phyloP scores from a whole-genome alignment of 164 flowering plant genomes.

The Hamamelis virginiana region DNA sequence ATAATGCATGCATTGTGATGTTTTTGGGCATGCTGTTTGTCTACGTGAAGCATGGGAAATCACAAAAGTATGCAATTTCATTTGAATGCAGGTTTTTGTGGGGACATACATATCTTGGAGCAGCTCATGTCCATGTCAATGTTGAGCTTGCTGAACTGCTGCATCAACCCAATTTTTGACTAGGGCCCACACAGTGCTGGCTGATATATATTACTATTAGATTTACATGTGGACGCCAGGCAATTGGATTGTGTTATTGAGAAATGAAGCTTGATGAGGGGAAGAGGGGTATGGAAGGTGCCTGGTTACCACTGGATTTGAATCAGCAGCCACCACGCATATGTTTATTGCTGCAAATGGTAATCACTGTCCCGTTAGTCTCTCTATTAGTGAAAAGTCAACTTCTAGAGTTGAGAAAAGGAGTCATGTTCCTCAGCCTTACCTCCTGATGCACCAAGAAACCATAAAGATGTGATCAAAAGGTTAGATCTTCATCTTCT shows the following conservation, averaged over 20 bases:
- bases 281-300: slow-evolving; percentile 63
- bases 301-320: slow-evolving; percentile 88
- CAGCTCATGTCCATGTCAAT: slow-evolving; percentile 64
- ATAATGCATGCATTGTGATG: slow-evolving; percentile 86
- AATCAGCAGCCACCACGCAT: slow-evolving; percentile 43
- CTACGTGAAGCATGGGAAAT: slow-evolving; percentile 52
- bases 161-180: slow-evolving; percentile 59
- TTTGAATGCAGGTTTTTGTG: slow-evolving; percentile 85
- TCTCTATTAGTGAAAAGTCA: slow-evolving; percentile 45
- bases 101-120: slow-evolving; percentile 82
- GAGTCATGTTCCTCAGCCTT: slow-evolving; percentile 57
- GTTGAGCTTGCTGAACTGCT: slow-evolving; percentile 62
- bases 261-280: slow-evolving; percentile 63
- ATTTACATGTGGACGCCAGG: slow-evolving; percentile 70
- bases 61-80: slow-evolving; percentile 67
- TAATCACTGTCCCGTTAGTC: slow-evolving; percentile 50
- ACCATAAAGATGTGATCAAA: slow-evolving; percentile 3
- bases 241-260: slow-evolving; percentile 54
- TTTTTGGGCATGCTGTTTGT: slow-evolving; percentile 72
- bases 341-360: slow-evolving; percentile 68
- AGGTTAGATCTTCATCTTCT: background rate
- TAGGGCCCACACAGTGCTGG: slow-evolving; percentile 81
- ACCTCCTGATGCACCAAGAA: slow-evolving; percentile 22
- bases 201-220: slow-evolving; percentile 62
- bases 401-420: slow-evolving; percentile 51